phyloP scores from a whole-genome alignment of 2,329 filamentous ascomycete species.

The Nemania sp. region DNA sequence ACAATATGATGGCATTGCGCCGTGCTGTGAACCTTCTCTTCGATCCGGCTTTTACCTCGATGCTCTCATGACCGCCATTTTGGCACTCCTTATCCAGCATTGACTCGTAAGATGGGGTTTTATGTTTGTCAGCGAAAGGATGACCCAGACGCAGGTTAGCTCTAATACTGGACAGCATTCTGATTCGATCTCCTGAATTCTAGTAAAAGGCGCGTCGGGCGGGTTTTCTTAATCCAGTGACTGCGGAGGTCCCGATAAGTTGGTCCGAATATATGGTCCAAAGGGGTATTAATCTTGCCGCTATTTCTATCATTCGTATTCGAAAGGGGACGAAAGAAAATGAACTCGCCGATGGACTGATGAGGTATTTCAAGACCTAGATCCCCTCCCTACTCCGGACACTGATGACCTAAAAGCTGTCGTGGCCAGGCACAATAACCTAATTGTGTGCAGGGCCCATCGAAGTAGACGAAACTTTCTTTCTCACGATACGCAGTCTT shows the following conservation, averaged over 20 bases:
- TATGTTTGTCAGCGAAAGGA: slow-evolving; percentile 45
- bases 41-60: slow-evolving; percentile 49
- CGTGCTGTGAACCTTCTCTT: slow-evolving; percentile 65
- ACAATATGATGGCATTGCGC: slow-evolving; percentile 71
- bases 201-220: not conserved
- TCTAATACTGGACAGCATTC: not conserved
- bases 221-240: not conserved
- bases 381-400: not conserved
- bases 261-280: not conserved
- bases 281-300: not conserved
- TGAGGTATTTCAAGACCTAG: slow-evolving; percentile 5
- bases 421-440: slow-evolving; percentile 13
- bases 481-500: slow-evolving; percentile 7
- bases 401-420: slow-evolving; percentile 1
- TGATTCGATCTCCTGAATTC: not conserved
- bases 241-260: not conserved
- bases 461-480: slow-evolving; percentile 25
- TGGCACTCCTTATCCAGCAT: slow-evolving; percentile 40
- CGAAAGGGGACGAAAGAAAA: not conserved
- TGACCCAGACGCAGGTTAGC: slow-evolving; percentile 30
- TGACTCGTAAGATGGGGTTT: slow-evolving; percentile 35
- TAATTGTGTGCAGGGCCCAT: slow-evolving; percentile 18
- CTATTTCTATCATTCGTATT: slow-evolving; percentile 11
- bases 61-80: slow-evolving; percentile 22
- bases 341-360: not conserved